phyloP scores from a whole-genome alignment of 192 early-diverging fungal genomes.

The Coemansia sp. region DNA sequence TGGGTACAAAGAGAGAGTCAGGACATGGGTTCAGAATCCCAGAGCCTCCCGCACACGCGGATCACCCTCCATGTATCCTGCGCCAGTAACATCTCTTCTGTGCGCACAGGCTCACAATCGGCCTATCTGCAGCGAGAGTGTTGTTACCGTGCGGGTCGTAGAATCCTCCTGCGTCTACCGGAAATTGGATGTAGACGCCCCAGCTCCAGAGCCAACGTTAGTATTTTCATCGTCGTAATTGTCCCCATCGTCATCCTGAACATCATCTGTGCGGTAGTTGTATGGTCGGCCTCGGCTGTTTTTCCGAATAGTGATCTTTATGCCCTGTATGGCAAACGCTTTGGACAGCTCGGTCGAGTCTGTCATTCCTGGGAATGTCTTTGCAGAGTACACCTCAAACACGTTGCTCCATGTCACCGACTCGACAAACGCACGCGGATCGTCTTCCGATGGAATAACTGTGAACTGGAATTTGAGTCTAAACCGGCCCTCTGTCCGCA shows the following conservation, averaged over 20 bases:
- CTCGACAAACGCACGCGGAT: constrained; percentile 51
- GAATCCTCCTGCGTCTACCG: constrained; percentile 7
- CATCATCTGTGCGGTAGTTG: constrained; percentile 24
- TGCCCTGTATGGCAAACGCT: constrained; percentile 72
- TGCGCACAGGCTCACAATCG: neutral
- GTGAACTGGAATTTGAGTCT: constrained; percentile 70
- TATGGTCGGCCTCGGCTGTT: constrained; percentile 43
- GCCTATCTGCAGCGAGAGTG: neutral
- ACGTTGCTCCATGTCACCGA: constrained; percentile 48
- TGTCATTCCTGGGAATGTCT: constrained; percentile 81
- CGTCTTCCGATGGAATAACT: constrained; percentile 60
- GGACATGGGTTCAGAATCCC: no score
- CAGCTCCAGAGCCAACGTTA: constrained; percentile 13
- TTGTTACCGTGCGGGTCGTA: no score
- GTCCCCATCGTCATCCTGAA: constrained; percentile 26
- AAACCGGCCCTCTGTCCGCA: constrained; percentile 73
- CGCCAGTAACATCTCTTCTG: neutral
- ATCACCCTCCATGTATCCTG: no score
- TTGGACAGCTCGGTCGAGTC: constrained; percentile 74
- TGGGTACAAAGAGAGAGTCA: no score
- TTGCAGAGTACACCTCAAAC: constrained; percentile 73
- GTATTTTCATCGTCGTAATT: constrained; percentile 35
- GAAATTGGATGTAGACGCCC: neutral
- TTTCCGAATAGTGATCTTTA: constrained; percentile 78
- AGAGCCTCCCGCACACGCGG: no score